phyloP scores from a whole-genome alignment of 1,284 basidiomycete genomes.

The Filobasidium uniguttulatum region DNA sequence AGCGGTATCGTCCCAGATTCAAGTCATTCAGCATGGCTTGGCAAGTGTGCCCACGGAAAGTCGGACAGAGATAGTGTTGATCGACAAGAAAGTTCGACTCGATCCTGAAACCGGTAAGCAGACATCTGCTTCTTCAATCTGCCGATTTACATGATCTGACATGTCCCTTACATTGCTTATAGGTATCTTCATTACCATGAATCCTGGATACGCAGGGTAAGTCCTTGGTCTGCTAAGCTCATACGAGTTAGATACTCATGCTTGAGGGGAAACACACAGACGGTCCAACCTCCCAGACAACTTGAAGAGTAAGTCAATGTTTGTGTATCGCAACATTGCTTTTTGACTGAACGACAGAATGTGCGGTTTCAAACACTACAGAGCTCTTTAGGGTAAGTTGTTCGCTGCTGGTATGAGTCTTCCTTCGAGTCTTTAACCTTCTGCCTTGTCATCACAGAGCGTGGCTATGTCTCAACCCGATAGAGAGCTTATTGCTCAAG shows the following conservation, averaged over 20 bases:
- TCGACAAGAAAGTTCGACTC: constrained; percentile 84
- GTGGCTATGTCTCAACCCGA: constrained; percentile 99
- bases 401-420: not conserved
- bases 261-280: constrained; percentile 16
- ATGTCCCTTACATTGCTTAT: constrained; percentile 7
- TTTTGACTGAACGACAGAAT: not conserved
- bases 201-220: constrained; percentile 84
- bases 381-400: constrained; percentile 73
- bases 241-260: not conserved
- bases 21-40: constrained; percentile 93
- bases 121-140: not conserved
- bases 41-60: constrained; percentile 65
- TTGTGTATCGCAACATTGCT: no score
- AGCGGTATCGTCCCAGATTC: constrained; percentile 97
- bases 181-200: constrained; percentile 95
- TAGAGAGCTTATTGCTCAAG: constrained; percentile 95
- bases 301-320: constrained; percentile 50
- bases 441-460: no score
- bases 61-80: constrained; percentile 82
- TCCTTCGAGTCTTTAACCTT: not conserved
- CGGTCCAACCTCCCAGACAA: constrained; percentile 95
- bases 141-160: not conserved
- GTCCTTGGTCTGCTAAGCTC: not conserved
- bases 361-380: constrained; percentile 23
- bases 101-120: constrained; percentile 73